Conservation (phyloP, 345 rosid species). For the Crucihimalaya himalaica region DNA sequence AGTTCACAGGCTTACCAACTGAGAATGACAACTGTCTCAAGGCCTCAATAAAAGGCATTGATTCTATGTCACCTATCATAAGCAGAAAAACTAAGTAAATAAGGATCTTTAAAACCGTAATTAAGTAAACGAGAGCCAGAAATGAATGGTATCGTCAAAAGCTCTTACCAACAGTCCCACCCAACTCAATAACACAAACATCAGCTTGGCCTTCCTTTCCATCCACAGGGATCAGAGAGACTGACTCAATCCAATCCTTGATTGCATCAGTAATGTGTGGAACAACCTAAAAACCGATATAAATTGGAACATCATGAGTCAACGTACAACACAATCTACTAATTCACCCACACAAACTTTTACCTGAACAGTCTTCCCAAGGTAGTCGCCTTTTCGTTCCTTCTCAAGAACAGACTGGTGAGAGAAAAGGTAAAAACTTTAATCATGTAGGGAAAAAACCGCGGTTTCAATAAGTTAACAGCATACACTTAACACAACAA, state of each 20-base stretch:
- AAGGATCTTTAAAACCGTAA: neutral
- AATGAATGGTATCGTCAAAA: neutral
- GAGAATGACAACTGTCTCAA: slow-evolving; percentile 88
- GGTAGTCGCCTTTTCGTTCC: slow-evolving; percentile 87
- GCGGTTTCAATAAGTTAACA: neutral
- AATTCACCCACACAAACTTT: slow-evolving; percentile 20
- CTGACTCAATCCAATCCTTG: slow-evolving; percentile 81
- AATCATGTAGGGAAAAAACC: neutral
- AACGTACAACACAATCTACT: slow-evolving; percentile 13
- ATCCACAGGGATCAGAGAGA: slow-evolving; percentile 81
- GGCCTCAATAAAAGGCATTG: slow-evolving; percentile 98
- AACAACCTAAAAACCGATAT: slow-evolving; percentile 62
- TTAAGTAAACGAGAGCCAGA: neutral
- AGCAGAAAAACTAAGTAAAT: neutral
- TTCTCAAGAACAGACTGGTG: slow-evolving; percentile 83
- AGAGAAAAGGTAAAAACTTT: slow-evolving; percentile 12
- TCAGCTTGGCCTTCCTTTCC: slow-evolving; percentile 84
- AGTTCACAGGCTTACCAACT: slow-evolving; percentile 63
- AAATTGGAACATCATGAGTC: slow-evolving; percentile 8
- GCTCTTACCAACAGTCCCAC: slow-evolving; percentile 95
- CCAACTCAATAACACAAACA: slow-evolving; percentile 97
- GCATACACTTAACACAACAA: neutral
- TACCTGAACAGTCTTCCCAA: slow-evolving; percentile 97
- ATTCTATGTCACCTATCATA: slow-evolving; percentile 87
- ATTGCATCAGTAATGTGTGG: slow-evolving; percentile 97